phyloP scores from a whole-genome alignment of 129 eudicot species.

The Heracleum sosnowskyi region DNA sequence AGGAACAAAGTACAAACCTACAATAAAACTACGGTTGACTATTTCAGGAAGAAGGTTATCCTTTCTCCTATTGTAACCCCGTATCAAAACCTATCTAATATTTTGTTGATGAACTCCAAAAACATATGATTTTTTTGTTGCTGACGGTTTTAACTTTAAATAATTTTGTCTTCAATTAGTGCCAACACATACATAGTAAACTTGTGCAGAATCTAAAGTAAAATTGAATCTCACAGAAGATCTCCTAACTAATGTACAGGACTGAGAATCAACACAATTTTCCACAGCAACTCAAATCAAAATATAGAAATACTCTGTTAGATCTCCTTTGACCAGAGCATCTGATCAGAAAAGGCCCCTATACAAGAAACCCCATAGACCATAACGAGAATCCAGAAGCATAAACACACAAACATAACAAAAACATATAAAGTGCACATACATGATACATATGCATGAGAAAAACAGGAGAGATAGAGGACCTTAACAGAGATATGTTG shows the following conservation, averaged over 20 bases:
- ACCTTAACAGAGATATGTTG: constrained; percentile 23
- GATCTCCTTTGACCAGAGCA: background rate
- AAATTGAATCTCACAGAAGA: background rate
- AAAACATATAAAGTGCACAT: too few relatives aligned
- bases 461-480: too few relatives aligned
- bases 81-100: background rate
- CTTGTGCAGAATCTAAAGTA: background rate
- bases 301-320: background rate
- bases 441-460: too few relatives aligned
- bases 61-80: background rate
- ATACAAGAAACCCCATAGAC: background rate
- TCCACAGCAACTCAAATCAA: background rate
- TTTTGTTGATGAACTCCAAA: background rate
- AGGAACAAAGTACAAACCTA: background rate
- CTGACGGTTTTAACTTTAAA: too few relatives aligned
- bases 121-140: background rate
- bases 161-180: too few relatives aligned
- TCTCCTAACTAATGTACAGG: too few relatives aligned
- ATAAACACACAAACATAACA: too few relatives aligned
- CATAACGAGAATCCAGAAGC: too few relatives aligned
- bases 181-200: background rate
- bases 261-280: background rate
- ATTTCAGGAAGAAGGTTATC: background rate
- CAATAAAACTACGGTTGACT: background rate
- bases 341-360: background rate